Evolutionary conservation across 2,329 filamentous ascomycete species (phyloP).

Genomic region (Sclerotiophoma versabilis): DNA sequence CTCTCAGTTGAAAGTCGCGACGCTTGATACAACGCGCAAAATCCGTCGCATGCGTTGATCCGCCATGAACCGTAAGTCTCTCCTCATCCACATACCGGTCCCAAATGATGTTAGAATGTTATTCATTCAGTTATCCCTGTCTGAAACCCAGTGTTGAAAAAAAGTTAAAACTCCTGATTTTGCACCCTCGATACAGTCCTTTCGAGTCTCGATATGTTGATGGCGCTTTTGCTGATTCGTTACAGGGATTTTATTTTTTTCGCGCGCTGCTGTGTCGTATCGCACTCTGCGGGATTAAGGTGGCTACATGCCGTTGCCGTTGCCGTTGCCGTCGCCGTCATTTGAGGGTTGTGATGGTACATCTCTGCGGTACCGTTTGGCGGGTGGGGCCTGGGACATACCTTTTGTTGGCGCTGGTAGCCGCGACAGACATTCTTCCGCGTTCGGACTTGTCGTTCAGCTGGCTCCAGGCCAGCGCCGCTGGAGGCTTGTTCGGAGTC

Average conservation of each 20-base stretch:
- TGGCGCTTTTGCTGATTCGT: not conserved
- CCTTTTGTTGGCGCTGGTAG: conserved; percentile 24
- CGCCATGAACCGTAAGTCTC: not conserved
- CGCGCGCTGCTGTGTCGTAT: not conserved
- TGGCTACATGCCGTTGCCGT: conserved; percentile 7
- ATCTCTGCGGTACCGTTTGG: conserved; percentile 2
- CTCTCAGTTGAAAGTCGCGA: not conserved
- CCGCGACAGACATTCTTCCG: conserved; percentile 21
- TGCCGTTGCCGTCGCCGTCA: no score
- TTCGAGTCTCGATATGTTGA: not conserved
- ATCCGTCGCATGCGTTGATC: not conserved
- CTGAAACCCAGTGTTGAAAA: conserved; percentile 19
- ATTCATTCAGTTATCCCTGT: conserved; percentile 20
- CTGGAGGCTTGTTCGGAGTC: conserved; percentile 32
- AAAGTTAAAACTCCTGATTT: conserved; percentile 15
- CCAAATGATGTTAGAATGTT: conserved; percentile 16
- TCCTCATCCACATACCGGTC: not conserved
- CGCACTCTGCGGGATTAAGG: no score
- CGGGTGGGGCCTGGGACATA: conserved; percentile 23
- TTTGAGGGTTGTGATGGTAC: not conserved
- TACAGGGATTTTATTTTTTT: not conserved
- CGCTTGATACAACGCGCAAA: conserved; percentile 1
- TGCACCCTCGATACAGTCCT: not conserved
- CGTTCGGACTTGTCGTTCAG: conserved; percentile 21
- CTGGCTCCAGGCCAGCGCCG: conserved; percentile 8